A percentile compares a stretch with the other conserved stretches of the same genome.
Evolutionary conservation across 768 basidiomycete genomes (phyloP).

Genomic region (Dentipellis sp.): DNA sequence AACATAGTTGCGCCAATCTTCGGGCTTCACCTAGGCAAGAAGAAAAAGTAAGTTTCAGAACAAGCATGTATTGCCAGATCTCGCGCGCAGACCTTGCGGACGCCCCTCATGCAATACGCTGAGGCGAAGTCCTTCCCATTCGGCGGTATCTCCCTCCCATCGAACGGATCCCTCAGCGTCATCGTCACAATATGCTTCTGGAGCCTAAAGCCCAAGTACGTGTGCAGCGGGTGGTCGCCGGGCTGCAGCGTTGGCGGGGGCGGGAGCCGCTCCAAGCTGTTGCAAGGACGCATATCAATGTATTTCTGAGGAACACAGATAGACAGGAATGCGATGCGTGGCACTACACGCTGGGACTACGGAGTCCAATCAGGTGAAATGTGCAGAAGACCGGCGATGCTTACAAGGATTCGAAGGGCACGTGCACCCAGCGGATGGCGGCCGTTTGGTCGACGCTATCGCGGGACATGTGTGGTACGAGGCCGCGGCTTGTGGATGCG

Average conservation of each 20-base stretch:
- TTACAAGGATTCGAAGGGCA: constrained; percentile 81
- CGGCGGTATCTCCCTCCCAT: constrained; percentile 60
- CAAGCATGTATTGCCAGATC: background rate
- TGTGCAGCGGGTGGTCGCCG: constrained; percentile 49
- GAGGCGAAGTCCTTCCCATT: constrained; percentile 53
- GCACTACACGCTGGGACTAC: background rate
- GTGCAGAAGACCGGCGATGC: constrained; percentile 9
- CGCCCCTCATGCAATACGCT: constrained; percentile 55
- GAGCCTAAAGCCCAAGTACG: constrained; percentile 48
- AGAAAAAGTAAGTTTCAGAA: background rate
- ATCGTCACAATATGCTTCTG: constrained; percentile 45
- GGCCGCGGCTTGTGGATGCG: constrained; percentile 59
- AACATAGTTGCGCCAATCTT: constrained; percentile 48
- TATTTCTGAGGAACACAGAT: background rate
- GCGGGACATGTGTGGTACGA: constrained; percentile 63
- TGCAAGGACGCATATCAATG: background rate
- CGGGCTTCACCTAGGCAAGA: constrained; percentile 37
- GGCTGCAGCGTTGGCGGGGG: constrained; percentile 56
- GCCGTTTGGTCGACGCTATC: constrained; percentile 42
- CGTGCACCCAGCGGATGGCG: constrained; percentile 52
- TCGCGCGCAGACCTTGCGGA: constrained; percentile 48
- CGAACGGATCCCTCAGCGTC: constrained; percentile 55
- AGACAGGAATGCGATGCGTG: too few species aligned
- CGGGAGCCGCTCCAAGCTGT: constrained; percentile 54
- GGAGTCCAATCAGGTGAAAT: constrained; percentile 6